Evolutionary conservation across 768 basidiomycete genomes (phyloP).

Genomic region (Daedaleopsis nitida): DNA sequence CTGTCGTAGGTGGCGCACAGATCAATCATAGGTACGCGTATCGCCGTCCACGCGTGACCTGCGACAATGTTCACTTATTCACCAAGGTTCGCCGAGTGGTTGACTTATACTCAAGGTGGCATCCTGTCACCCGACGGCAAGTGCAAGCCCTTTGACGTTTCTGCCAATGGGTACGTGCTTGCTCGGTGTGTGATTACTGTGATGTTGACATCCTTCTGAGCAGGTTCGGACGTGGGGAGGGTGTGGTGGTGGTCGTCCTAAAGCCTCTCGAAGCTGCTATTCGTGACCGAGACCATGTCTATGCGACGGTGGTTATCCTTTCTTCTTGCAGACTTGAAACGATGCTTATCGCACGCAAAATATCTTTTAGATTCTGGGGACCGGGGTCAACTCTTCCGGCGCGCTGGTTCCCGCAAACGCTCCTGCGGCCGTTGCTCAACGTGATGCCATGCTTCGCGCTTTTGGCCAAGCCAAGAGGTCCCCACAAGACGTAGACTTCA

Average conservation of each 20-base stretch:
- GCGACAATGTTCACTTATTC: not conserved
- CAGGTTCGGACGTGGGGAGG: constrained; percentile 44
- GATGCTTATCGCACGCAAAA: not conserved
- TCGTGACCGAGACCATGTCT: constrained; percentile 42
- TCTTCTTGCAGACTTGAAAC: too few species aligned
- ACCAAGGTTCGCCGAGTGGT: constrained; percentile 38
- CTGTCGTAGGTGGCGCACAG: constrained; percentile 48
- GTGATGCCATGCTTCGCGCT: constrained; percentile 41
- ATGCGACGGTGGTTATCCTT: constrained; percentile 36
- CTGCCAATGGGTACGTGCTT: constrained; percentile 42
- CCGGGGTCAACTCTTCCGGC: constrained; percentile 41
- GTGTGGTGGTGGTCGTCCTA: constrained; percentile 40
- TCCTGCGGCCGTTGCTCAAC: constrained; percentile 41
- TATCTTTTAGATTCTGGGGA: constrained; percentile 39
- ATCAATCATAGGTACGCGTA: constrained; percentile 40
- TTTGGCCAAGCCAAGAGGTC: constrained; percentile 33
- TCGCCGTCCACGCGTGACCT: not conserved
- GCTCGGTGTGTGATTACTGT: not conserved
- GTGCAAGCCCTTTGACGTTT: constrained; percentile 47
- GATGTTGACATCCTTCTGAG: not conserved
- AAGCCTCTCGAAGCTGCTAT: constrained; percentile 43
- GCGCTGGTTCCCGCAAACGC: constrained; percentile 38
- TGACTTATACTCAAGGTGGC: constrained; percentile 39
- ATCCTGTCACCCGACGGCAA: constrained; percentile 43
- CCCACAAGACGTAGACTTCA: constrained; percentile 46